Conservation (phyloP, 2,329 filamentous ascomycete genomes). For the Pseudofabraea citricarpa region DNA sequence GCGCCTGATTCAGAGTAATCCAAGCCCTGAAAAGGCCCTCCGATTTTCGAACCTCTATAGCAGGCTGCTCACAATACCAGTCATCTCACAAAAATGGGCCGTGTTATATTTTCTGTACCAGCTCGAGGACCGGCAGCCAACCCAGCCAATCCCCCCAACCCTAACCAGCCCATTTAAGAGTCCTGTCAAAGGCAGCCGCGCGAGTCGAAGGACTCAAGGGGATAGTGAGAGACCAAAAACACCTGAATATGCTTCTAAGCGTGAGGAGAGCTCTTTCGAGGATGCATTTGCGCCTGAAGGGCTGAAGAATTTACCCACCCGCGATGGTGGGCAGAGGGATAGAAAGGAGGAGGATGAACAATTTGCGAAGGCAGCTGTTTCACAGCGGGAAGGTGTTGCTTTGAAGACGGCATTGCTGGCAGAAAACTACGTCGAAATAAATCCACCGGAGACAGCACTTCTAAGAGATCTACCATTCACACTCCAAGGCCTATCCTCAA, state of each 20-base stretch:
- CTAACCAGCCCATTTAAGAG: constrained; percentile 28
- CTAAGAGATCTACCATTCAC: constrained; percentile 86
- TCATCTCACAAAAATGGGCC: constrained; percentile 93
- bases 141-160: constrained; percentile 9
- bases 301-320: constrained; percentile 28
- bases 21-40: constrained; percentile 68
- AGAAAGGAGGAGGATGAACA: constrained; percentile 25
- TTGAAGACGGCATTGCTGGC: constrained; percentile 51
- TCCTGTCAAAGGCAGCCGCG: constrained; percentile 18
- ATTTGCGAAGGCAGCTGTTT: constrained; percentile 19
- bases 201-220: constrained; percentile 12
- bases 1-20: constrained; percentile 74
- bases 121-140: constrained; percentile 58
- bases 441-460: constrained; percentile 61
- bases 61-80: constrained; percentile 80
- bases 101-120: constrained; percentile 89
- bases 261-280: constrained; percentile 29
- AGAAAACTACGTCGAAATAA: constrained; percentile 49
- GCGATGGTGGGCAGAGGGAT: constrained; percentile 26
- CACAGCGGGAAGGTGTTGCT: constrained; percentile 21
- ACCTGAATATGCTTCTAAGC: constrained; percentile 31
- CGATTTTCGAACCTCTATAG: constrained; percentile 90
- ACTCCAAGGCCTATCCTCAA: constrained; percentile 85
- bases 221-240: constrained; percentile 14
- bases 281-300: constrained; percentile 53